A percentile compares a stretch with the other conserved stretches of the same genome.
Conservation (phyloP, 441 rosid genomes). For the Arabidopsis lyrata region DNA sequence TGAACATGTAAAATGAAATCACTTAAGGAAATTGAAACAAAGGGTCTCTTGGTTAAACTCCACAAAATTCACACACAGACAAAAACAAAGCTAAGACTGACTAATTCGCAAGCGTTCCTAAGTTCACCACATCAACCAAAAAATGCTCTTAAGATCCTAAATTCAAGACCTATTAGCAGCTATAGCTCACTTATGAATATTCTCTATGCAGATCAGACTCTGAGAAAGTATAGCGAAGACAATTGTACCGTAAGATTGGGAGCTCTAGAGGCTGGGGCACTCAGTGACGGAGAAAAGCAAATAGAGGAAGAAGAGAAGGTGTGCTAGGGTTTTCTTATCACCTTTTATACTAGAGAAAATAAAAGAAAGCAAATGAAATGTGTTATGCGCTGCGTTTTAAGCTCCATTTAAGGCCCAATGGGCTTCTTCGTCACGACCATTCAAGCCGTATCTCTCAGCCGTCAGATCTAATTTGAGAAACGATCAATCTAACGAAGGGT, state of each 20-base stretch:
- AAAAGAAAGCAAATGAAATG: background rate
- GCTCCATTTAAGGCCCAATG: slow-evolving; percentile 21
- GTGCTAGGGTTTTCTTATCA: slow-evolving; percentile 33
- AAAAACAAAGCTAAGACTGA: background rate
- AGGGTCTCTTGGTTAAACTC: background rate
- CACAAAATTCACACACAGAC: background rate
- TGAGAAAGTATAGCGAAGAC: background rate
- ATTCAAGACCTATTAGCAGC: background rate
- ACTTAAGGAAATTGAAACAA: slow-evolving; percentile 2
- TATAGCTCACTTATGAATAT: background rate
- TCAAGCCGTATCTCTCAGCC: background rate
- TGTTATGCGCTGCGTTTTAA: slow-evolving; percentile 1
- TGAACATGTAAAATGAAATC: background rate
- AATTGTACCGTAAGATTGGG: slow-evolving; percentile 24
- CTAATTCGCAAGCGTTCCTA: slow-evolving; percentile 5
- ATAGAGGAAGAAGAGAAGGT: slow-evolving; percentile 15
- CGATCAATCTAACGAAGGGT: background rate
- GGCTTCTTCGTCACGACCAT: slow-evolving; percentile 9
- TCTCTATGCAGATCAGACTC: background rate
- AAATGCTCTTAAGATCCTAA: slow-evolving; percentile 1
- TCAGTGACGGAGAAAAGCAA: slow-evolving; percentile 21
- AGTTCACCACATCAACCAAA: background rate
- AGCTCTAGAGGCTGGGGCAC: slow-evolving; percentile 30
- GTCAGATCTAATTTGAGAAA: background rate
- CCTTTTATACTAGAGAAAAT: too few relatives aligned